A percentile compares a stretch with the other conserved stretches of the same genome.
Evolutionary conservation across 164 flowering plant genomes (phyloP).

Genomic region (Tinospora cordifolia): DNA sequence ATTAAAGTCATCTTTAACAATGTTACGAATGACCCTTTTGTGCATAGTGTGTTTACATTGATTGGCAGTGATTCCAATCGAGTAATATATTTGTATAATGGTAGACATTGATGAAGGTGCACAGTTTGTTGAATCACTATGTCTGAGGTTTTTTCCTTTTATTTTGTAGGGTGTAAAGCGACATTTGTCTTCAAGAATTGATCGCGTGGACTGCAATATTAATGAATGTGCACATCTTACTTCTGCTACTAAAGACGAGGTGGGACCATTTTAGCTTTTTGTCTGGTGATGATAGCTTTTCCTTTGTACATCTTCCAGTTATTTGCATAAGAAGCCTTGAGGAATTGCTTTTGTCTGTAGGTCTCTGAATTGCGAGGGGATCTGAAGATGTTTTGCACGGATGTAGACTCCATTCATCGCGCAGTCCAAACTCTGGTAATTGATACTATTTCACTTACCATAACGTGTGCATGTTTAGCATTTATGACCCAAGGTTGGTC

Average conservation of each 20-base stretch:
- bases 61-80: no score
- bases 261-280: constrained; percentile 18
- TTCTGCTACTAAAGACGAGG: constrained; percentile 51
- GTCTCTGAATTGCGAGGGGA: constrained; percentile 38
- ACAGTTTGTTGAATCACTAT: not conserved
- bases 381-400: constrained; percentile 24
- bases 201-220: constrained; percentile 38
- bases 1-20: no score
- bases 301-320: not conserved
- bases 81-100: no score
- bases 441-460: not conserved
- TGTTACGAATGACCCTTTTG: no score
- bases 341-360: constrained; percentile 24
- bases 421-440: constrained; percentile 55
- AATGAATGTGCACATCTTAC: constrained; percentile 41
- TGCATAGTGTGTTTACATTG: no score
- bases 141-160: not conserved
- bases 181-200: constrained; percentile 53
- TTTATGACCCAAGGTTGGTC: not conserved
- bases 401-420: constrained; percentile 42
- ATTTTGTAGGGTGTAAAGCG: constrained; percentile 45
- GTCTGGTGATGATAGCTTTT: not conserved
- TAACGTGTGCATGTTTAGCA: not conserved
- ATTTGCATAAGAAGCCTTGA: constrained; percentile 10
- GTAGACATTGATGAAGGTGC: no score